Base-by-base conservation (phyloP, 2,329 filamentous ascomycete genomes). In the Cladobotryum mycophilum region DNA sequence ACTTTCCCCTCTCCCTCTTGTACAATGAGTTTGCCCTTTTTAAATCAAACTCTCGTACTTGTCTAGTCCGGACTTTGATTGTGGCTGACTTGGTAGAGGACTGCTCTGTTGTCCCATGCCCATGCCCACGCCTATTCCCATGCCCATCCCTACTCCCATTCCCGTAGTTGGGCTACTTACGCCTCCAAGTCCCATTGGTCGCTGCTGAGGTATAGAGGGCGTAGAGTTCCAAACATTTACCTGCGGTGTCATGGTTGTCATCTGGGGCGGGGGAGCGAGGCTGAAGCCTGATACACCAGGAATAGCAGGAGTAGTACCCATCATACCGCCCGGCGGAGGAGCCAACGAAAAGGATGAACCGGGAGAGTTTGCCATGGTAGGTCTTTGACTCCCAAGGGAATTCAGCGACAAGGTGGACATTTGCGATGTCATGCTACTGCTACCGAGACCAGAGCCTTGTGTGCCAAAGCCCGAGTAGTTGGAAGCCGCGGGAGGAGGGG, bases 11-110 rank as follows among this genome's bases (percentile, higher is more conserved):
- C 12, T 45, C 33, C 18, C 7, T 25, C 4, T 25, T 25, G 22
- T 7, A 25, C 22, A 25, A n/a, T n/a, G n/a, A n/a, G n/a, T n/a
- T n/a, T n/a, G 25, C 25, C 25, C 25, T 30, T 2, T 30, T 61
- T 69, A 86, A 58, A 86, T 65, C 57, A 87, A 63, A 68, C 84
- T 86, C 65, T 84, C 78, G 56, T 86, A 87, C 68, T 82, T 84
- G 66, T 85, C 82, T 67, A 86, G 69, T 0, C 82, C 81, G 5
- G 76, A 74, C 59, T 74, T 76, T 51, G 65, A 67, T 50, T 68
- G 65, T 41, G 52, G 53, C 30, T 57, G 53, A 9, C 49, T 45
- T 15, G 48, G 60, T 58, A 54, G 63, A 59, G 54, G 62, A 60
- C 53, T 61, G 60, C 44, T 25, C 14, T 35, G 25, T 20, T 52